Evolutionary conservation across 139 green algal genomes (phyloP), one percentile per base, ranked within the genome.

Genomic region (Haematococcus lacustris): DNA sequence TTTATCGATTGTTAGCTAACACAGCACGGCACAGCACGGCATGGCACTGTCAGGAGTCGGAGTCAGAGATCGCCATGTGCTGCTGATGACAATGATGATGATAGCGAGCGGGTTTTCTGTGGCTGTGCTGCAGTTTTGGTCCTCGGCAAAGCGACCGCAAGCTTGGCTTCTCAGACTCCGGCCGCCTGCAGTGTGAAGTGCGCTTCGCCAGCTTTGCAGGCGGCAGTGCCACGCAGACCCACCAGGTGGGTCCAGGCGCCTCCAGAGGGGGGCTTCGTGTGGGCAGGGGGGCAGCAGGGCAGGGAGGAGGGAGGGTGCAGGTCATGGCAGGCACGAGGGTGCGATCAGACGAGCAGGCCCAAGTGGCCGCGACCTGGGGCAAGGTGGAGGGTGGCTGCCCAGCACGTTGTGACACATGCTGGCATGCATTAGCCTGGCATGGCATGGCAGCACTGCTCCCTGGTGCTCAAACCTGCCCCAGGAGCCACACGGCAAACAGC

Each of bases 111-210:
- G n/a, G n/a, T n/a, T n/a, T n/a, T n/a, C n/a, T n/a, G n/a, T n/a
- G n/a, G n/a, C n/a, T n/a, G n/a, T n/a, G n/a, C n/a, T n/a, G n/a
- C 81, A 89, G 84, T 28, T 94, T 92, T 40, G 89, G 89, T 1
- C 89, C 89, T 3, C 71, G 87, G 5, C 79, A 92, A 39, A 85
- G 76, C 60, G 82, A 88, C 34, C 70, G 81, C 3, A 78, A 78
- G 65, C 47, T 80, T 50, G 76, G 50, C 5, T 92, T 87, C 71
- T 88, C 73, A 30, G 79, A 89, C 35, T 47, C 76, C 28, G 89
- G 89, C 2, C 53, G 76, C 2, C 59, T 94, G 17, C 75, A 81
- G 30, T 86, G 80, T 33, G 87, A 94, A 69, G 83, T 94, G 38
- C 88, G 83, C 61, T 38, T 90, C 28, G 80, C 84, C 13, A 80